Base-by-base conservation (phyloP, 495 filamentous ascomycete genomes). In the Cladorrhinum samala region DNA sequence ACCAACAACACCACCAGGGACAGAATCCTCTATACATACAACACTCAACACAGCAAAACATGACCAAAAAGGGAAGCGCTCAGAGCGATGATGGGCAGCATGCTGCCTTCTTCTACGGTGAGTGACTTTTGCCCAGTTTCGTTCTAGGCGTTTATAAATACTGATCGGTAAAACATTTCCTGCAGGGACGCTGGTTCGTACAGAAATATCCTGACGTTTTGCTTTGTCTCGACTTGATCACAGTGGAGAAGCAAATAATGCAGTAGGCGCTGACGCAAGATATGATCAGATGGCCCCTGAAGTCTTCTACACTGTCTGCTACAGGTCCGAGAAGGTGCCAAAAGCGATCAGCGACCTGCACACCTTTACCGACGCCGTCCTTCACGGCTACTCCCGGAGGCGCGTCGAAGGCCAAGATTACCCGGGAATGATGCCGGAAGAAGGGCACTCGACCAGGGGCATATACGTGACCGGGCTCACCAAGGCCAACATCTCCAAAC, bases 231-330 rank as follows among this genome's bases (percentile, higher is more conserved):
- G n/a, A n/a, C n/a, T n/a, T n/a, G n/a, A n/a, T n/a, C n/a, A n/a
- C n/a, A n/a, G n/a, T n/a, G n/a, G n/a, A n/a, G n/a, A n/a, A n/a
- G n/a, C n/a, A n/a, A n/a, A n/a, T n/a, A n/a, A n/a, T n/a, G n/a
- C n/a, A n/a, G n/a, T n/a, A n/a, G n/a, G n/a, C n/a, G n/a, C n/a
- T n/a, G n/a, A n/a, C n/a, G n/a, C n/a, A n/a, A n/a, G n/a, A n/a
- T n/a, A n/a, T n/a, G n/a, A n/a, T n/a, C 41, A 89, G 68, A 95
- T 96, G 88, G 85, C 83, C 2, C 82, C 86, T 8, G 78, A 84
- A 59, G 83, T 96, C 44, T 87, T 96, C 55, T 83, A 85, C 71
- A 83, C 85, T 16, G 90, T 95, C 24, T 85, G 87, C 71, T 87
- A 91, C 72, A 79, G 68, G 39, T 63, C 62, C 13, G 77, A 72